Conservation (phyloP, 2,329 filamentous ascomycete species). For the Emergomyces africanus region DNA sequence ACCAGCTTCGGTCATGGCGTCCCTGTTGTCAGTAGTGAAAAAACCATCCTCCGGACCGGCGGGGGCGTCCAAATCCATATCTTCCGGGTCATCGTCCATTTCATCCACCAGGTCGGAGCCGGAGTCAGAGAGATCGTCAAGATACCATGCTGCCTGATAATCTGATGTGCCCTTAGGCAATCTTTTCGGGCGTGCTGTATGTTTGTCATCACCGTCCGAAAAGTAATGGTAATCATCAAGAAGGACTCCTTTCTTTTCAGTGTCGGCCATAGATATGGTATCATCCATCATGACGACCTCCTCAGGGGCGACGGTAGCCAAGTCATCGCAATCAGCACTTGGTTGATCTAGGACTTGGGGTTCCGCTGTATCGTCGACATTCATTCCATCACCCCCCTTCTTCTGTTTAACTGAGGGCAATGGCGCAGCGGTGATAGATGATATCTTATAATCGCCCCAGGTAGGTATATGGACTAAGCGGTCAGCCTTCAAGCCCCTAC, state of each 20-base stretch:
- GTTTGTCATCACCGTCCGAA: conserved; percentile 71
- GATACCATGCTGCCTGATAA: conserved; percentile 90
- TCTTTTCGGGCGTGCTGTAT: conserved; percentile 53
- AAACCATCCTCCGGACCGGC: conserved; percentile 71
- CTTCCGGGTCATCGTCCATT: conserved; percentile 47
- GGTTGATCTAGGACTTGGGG: conserved; percentile 53
- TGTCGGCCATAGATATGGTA: conserved; percentile 37
- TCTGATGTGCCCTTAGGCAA: conserved; percentile 84
- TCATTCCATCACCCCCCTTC: conserved; percentile 51
- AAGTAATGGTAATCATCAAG: conserved; percentile 98
- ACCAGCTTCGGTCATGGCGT: conserved; percentile 53
- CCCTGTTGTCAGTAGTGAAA: conserved; percentile 40
- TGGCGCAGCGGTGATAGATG: conserved; percentile 71
- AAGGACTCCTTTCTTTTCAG: conserved; percentile 69
- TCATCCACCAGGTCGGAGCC: conserved; percentile 74
- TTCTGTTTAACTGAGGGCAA: conserved; percentile 44
- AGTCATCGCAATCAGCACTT: conserved; percentile 66
- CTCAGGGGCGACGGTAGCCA: conserved; percentile 75
- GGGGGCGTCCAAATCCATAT: conserved; percentile 41
- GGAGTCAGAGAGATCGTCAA: conserved; percentile 68
- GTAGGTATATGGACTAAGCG: conserved; percentile 82
- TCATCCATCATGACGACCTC: conserved; percentile 66
- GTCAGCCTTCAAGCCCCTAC: conserved; percentile 77
- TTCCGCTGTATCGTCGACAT: conserved; percentile 46
- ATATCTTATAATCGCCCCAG: conserved; percentile 87